Conservation (phyloP, 2,329 filamentous ascomycete genomes). For the Nemania serpens region DNA sequence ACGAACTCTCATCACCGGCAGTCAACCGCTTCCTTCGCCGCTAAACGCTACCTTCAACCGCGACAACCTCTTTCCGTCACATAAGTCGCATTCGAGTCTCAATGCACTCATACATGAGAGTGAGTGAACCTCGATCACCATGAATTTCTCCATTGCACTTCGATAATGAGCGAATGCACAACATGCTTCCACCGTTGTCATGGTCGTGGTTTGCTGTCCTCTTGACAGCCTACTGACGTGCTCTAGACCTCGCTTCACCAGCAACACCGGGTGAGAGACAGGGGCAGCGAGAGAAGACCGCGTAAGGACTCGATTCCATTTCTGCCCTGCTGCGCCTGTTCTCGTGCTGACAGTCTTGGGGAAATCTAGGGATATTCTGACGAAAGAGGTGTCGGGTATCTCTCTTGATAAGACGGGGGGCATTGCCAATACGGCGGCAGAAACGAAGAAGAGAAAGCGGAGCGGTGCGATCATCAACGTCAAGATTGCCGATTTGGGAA, state of each 20-base stretch:
- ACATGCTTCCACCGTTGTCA: background rate
- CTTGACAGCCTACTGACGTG: constrained; percentile 33
- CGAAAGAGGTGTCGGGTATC: constrained; percentile 92
- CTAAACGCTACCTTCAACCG: constrained; percentile 90
- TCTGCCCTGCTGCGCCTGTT: background rate
- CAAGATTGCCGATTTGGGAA: constrained; percentile 97
- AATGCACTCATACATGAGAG: constrained; percentile 84
- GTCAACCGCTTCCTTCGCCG: constrained; percentile 92
- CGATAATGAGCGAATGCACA: background rate
- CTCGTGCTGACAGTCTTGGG: constrained; percentile 14
- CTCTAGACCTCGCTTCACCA: constrained; percentile 48
- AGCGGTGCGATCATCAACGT: constrained; percentile 79
- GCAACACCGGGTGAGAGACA: constrained; percentile 67
- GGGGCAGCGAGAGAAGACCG: constrained; percentile 87
- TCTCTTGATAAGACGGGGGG: constrained; percentile 75
- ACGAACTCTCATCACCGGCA: constrained; percentile 94
- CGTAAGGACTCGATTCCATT: constrained; percentile 63
- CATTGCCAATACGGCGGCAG: constrained; percentile 51
- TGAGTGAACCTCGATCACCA: constrained; percentile 45
- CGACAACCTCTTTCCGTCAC: constrained; percentile 68
- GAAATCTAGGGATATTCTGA: constrained; percentile 74
- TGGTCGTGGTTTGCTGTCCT: background rate
- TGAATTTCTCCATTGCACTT: background rate
- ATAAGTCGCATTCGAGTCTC: constrained; percentile 73
- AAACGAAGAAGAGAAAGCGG: constrained; percentile 68